These are phyloP conservation scores for Candida andamanensis DNA, from an alignment of 805 yeast genomes.

Conservation along the genomic window DNA sequence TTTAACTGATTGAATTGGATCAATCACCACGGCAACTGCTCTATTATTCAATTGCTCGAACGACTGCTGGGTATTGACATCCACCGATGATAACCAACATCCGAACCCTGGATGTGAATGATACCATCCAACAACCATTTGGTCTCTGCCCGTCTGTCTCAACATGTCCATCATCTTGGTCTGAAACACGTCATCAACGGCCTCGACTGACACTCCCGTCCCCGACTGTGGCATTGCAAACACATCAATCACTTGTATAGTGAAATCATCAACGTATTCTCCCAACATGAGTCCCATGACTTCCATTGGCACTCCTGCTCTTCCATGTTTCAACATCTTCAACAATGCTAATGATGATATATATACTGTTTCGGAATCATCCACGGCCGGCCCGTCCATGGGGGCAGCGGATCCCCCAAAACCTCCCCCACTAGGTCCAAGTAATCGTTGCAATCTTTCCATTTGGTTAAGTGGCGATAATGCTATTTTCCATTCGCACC, in stretches of 20 bases:
- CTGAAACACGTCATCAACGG: constrained; percentile 98
- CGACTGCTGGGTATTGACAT: constrained; percentile 95
- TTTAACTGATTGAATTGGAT: constrained; percentile 97
- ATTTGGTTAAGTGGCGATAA: constrained; percentile 20
- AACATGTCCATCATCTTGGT: constrained; percentile 99
- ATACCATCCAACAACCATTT: constrained; percentile 99
- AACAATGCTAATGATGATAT: constrained; percentile 91
- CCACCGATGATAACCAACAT: constrained; percentile 98
- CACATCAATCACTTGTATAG: constrained; percentile 95
- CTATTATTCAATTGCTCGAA: constrained; percentile 93
- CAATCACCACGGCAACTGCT: constrained; percentile 97
- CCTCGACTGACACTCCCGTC: constrained; percentile 98
- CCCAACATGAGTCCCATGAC: constrained; percentile 98
- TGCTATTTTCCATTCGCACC: not conserved
- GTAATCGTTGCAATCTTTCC: constrained; percentile 48
- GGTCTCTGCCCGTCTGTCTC: constrained; percentile 97
- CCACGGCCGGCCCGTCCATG: constrained; percentile 76
- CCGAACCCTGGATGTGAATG: constrained; percentile 99
- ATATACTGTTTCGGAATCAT: constrained; percentile 93
- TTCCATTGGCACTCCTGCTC: constrained; percentile 80
- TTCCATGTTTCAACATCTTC: constrained; percentile 96
- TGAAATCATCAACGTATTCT: constrained; percentile 94
- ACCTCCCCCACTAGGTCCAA: constrained; percentile 42
- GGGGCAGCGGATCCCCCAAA: constrained; percentile 42
- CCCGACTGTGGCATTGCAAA: constrained; percentile 99